phyloP scores from a whole-genome alignment of 2,329 filamentous ascomycete species.

The Ophiobolus disseminans region DNA sequence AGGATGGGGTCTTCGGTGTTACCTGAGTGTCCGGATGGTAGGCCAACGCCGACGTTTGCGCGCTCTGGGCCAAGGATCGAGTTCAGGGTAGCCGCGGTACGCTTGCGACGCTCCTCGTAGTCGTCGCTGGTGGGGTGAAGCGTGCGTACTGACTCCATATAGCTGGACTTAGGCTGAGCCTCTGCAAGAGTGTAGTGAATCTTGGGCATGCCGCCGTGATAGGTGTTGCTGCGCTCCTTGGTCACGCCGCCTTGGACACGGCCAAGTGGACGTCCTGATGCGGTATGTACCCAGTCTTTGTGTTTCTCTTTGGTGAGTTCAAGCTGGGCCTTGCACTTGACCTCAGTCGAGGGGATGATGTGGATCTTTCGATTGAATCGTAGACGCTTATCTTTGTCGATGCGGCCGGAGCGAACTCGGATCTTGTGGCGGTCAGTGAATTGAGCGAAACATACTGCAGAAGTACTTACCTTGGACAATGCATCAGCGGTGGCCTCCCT shows the following conservation, averaged over 20 bases:
- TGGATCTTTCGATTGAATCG: too few species aligned
- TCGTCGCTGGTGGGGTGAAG: background rate
- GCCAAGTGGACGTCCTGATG: background rate
- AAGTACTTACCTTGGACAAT: background rate
- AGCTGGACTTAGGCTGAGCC: background rate
- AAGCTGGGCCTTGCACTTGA: too few species aligned
- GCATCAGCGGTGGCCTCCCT: background rate
- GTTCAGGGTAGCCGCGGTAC: background rate
- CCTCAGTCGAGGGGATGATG: too few species aligned
- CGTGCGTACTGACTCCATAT: background rate
- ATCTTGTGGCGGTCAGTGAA: background rate
- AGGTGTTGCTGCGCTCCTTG: background rate
- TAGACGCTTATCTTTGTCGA: too few species aligned
- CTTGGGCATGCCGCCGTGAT: background rate
- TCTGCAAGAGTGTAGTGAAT: background rate
- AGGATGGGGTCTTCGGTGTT: background rate
- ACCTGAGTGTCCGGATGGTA: background rate
- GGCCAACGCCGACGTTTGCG: background rate
- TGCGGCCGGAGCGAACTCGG: too few species aligned
- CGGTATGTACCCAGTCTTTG: too few species aligned
- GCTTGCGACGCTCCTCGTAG: background rate
- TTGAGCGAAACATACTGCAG: background rate
- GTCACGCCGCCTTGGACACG: background rate
- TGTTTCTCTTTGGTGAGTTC: too few species aligned
- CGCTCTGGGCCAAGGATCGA: background rate